Base-by-base conservation (phyloP, 768 basidiomycete species). In the Leucosporidium yakuticum region DNA sequence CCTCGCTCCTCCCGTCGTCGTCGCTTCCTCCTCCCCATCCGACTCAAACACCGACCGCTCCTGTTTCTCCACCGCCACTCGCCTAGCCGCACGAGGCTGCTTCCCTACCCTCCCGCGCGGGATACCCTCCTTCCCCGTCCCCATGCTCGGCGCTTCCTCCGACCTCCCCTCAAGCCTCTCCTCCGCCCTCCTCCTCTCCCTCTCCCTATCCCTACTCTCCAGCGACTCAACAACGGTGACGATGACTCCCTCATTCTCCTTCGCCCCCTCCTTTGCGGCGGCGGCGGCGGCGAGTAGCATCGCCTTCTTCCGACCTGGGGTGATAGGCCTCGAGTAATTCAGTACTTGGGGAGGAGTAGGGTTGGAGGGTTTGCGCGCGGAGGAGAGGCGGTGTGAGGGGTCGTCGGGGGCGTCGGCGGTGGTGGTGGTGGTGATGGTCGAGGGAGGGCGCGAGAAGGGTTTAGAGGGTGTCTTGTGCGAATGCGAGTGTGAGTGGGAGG, bases 301-400 rank as follows among this genome's bases (percentile, higher is more conserved):
- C 4, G 39, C 44, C 44, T 60, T 60, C 59, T 48, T 60, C 44
- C 59, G 19, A 20, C 59, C 44, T 25, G 59, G 59, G 4, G 59
- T 60, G 21, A 60, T 60, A 3, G 59, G 59, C 9, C 59, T 27
- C 27, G 59, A 60, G 9, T 29, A 29, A 11, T 20, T 36, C 4
- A 60, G 9, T 4, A 7, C 15, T 4, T 60, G 19, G 1, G 59
- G 59, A 1, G 59, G 36, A 0, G 36, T 25, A 15, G 59, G 59
- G 44, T 44, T 47, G 59, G 59, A 47, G 11, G 36, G 36, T 25
- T 14, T 4, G 59, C 44, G 44, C 15, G 7, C 21, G 36, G 36
- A 17, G n/a, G 59, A 20, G 25, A 9, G 17, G 44, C 5, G n/a
- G 27, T 29, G 23, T 25, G 27, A 48, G 50, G 23, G 21, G 23